Percentiles rank a stretch among this genome's conserved stretches.
These are phyloP conservation scores for Hypoxylon sp. DNA, from an alignment of 2,329 filamentous ascomycete genomes.

Conservation along the genomic window DNA sequence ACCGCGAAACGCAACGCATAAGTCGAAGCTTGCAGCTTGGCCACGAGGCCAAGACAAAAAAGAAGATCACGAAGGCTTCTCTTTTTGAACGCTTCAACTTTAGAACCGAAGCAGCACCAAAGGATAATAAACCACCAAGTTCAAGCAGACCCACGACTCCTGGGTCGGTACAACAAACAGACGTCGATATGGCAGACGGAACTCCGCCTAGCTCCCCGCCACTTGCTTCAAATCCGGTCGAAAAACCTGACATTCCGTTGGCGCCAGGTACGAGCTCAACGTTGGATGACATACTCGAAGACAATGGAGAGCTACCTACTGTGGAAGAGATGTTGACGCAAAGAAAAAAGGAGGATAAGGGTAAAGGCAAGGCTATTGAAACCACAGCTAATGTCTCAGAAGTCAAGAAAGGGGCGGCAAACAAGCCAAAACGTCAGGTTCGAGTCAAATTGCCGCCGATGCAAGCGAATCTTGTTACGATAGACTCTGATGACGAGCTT, in stretches of 20 bases:
- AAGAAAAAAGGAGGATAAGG: slow-evolving; percentile 58
- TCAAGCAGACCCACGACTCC: slow-evolving; percentile 65
- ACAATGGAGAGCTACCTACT: slow-evolving; percentile 50
- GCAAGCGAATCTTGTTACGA: slow-evolving; percentile 49
- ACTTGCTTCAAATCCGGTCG: slow-evolving; percentile 45
- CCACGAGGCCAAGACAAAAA: slow-evolving; percentile 89
- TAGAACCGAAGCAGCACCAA: slow-evolving; percentile 53
- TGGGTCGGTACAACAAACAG: slow-evolving; percentile 54
- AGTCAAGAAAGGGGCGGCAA: slow-evolving; percentile 38
- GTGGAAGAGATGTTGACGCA: slow-evolving; percentile 50
- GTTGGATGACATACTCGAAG: slow-evolving; percentile 18
- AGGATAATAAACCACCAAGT: slow-evolving; percentile 53
- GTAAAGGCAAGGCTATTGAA: slow-evolving; percentile 64
- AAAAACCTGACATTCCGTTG: slow-evolving; percentile 10
- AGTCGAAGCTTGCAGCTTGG: slow-evolving; percentile 88
- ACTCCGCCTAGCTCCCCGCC: slow-evolving; percentile 79
- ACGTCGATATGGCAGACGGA: slow-evolving; percentile 61
- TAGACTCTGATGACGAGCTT: slow-evolving; percentile 68
- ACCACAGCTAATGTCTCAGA: slow-evolving; percentile 43
- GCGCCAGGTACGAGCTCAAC: slow-evolving; percentile 11
- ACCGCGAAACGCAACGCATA: slow-evolving; percentile 91
- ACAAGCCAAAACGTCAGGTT: slow-evolving; percentile 56
- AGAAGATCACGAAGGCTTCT: slow-evolving; percentile 85
- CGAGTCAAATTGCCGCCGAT: slow-evolving; percentile 59
- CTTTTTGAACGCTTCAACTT: slow-evolving; percentile 88